Conservation (phyloP, 1,284 basidiomycete species). For the Schizopora paradoxa region DNA sequence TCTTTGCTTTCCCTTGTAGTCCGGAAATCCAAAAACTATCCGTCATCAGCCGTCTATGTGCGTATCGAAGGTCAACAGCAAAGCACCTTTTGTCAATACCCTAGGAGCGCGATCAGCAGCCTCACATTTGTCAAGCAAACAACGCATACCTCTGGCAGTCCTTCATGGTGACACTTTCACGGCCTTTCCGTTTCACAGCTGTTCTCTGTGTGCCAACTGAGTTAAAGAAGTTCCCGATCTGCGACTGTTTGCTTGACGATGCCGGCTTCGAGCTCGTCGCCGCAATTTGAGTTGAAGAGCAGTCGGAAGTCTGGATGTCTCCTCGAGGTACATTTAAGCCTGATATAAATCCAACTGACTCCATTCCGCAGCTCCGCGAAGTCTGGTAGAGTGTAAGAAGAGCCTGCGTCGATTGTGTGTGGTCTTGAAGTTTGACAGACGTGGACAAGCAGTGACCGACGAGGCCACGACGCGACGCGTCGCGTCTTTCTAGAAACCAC, state of each 20-base stretch:
- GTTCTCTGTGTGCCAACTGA: constrained; percentile 3
- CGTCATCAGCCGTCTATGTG: background rate
- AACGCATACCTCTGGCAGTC: constrained; percentile 11
- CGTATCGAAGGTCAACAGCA: background rate
- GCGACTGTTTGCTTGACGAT: constrained; percentile 9
- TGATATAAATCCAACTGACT: too few relatives aligned
- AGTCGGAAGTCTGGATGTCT: too few relatives aligned
- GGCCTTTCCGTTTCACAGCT: constrained; percentile 5
- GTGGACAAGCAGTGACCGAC: too few relatives aligned
- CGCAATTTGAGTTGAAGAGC: too few relatives aligned
- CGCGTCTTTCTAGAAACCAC: too few relatives aligned
- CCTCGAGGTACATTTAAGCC: too few relatives aligned
- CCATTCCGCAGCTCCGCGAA: too few relatives aligned
- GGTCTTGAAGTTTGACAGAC: too few relatives aligned
- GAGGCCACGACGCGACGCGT: too few relatives aligned
- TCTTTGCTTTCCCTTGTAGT: constrained; percentile 39
- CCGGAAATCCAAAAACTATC: constrained; percentile 35
- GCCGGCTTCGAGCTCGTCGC: too few relatives aligned
- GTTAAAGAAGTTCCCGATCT: constrained; percentile 8
- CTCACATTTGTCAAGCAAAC: background rate
- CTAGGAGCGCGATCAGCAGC: background rate
- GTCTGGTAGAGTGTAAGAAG: too few relatives aligned
- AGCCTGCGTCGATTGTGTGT: too few relatives aligned
- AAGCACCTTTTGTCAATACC: background rate
- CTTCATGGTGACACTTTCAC: constrained; percentile 3